Evolutionary conservation across 1,284 basidiomycete species (phyloP).

Genomic region (Neotropicomus parvogracilis): DNA sequence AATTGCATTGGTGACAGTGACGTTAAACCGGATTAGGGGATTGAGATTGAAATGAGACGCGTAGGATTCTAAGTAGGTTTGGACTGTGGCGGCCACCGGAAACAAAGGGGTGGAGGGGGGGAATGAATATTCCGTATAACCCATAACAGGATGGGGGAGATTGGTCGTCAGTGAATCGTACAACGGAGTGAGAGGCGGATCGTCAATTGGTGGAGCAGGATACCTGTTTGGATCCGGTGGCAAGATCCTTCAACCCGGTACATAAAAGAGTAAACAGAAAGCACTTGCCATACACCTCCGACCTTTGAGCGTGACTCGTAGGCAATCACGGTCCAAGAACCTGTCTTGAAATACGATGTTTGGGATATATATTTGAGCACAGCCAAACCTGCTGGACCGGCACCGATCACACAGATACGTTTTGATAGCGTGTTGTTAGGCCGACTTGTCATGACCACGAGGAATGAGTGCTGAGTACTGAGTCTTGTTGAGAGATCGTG

Average conservation of each 20-base stretch:
- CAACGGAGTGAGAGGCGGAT: constrained; percentile 61
- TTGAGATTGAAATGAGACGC: constrained; percentile 53
- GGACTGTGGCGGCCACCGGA: constrained; percentile 54
- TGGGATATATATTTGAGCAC: constrained; percentile 62
- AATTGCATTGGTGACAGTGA: constrained; percentile 42
- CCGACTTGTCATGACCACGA: constrained; percentile 10
- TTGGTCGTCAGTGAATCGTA: constrained; percentile 78
- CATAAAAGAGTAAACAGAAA: neutral
- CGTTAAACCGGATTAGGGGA: constrained; percentile 53
- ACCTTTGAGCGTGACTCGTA: constrained; percentile 63
- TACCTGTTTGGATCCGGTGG: constrained; percentile 41
- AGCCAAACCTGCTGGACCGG: constrained; percentile 64
- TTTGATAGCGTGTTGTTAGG: constrained; percentile 21
- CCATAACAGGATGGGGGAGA: constrained; percentile 73
- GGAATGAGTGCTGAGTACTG: neutral
- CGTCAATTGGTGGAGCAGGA: constrained; percentile 46
- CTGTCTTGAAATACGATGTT: constrained; percentile 50
- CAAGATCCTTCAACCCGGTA: neutral
- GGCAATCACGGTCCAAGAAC: constrained; percentile 52
- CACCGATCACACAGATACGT: constrained; percentile 65
- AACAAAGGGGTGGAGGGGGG: constrained; percentile 68
- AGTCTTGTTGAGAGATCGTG: neutral
- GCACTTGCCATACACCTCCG: constrained; percentile 67
- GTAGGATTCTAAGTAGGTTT: constrained; percentile 59
- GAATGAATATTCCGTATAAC: constrained; percentile 57